Evolutionary conservation across 257 asterid species (phyloP).

Genomic region (Solanum ossicruentum): DNA sequence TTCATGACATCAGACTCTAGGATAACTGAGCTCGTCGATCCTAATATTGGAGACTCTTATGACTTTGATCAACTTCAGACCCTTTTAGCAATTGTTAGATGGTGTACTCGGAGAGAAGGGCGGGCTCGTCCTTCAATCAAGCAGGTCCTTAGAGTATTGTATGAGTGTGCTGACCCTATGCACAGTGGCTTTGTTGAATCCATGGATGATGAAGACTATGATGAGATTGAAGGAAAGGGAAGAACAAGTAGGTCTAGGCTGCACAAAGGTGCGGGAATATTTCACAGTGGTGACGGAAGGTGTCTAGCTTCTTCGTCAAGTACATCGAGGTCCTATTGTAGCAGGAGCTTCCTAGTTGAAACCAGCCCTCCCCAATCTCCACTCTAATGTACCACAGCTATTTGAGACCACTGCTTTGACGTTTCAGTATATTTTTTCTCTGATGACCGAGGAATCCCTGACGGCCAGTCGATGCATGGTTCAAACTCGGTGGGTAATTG

Average conservation of each 20-base stretch:
- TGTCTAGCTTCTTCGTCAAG: constrained; percentile 85
- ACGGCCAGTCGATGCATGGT: background rate
- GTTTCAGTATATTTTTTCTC: background rate
- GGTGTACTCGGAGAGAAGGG: constrained; percentile 88
- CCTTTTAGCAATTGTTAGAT: constrained; percentile 35
- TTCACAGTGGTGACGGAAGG: constrained; percentile 50
- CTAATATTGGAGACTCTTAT: constrained; percentile 42
- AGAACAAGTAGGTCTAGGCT: constrained; percentile 48
- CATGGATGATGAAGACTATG: constrained; percentile 50
- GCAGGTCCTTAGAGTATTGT: constrained; percentile 75
- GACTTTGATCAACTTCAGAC: constrained; percentile 76
- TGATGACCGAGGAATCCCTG: background rate
- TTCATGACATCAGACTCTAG: constrained; percentile 38
- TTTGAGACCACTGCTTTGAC: constrained; percentile 7
- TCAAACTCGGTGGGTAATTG: background rate
- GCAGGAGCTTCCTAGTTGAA: constrained; percentile 67
- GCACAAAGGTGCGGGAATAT: constrained; percentile 16
- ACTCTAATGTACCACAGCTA: constrained; percentile 23
- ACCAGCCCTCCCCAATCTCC: constrained; percentile 71
- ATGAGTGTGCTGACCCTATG: constrained; percentile 63
- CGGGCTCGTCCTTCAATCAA: constrained; percentile 74
- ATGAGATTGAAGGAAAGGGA: constrained; percentile 30
- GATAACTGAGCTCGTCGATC: constrained; percentile 60
- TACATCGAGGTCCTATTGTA: constrained; percentile 72
- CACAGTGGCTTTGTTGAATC: constrained; percentile 68